Conservation (phyloP, 2,329 filamentous ascomycete species). For the Fusarium protoensiforme region DNA sequence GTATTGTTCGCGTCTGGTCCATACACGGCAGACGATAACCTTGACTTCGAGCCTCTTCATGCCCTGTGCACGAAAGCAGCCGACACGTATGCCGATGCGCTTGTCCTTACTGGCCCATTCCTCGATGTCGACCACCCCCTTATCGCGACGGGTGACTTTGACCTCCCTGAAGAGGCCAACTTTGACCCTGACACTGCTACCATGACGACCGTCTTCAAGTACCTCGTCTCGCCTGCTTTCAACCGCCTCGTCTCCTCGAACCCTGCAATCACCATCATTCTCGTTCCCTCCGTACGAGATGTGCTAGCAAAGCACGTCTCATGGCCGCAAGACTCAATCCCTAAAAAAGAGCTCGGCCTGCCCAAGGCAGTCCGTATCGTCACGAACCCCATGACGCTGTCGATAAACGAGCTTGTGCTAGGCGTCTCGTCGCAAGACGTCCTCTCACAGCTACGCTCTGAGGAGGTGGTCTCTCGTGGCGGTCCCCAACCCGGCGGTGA, state of each 20-base stretch:
- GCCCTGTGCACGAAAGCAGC: slow-evolving; percentile 82
- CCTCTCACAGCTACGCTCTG: slow-evolving; percentile 81
- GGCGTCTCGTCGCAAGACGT: slow-evolving; percentile 87
- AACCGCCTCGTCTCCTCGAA: slow-evolving; percentile 76
- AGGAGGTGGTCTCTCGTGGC: slow-evolving; percentile 65
- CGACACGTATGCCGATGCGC: slow-evolving; percentile 77
- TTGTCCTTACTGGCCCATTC: slow-evolving; percentile 88
- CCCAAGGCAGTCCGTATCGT: slow-evolving; percentile 81
- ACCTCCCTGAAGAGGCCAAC: slow-evolving; percentile 74
- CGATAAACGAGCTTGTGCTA: slow-evolving; percentile 86
- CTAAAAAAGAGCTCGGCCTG: slow-evolving; percentile 78
- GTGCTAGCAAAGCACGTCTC: slow-evolving; percentile 84
- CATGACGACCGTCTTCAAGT: slow-evolving; percentile 84
- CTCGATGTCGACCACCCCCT: slow-evolving; percentile 92
- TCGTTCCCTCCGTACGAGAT: slow-evolving; percentile 86
- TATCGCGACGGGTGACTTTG: slow-evolving; percentile 82
- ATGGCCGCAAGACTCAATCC: slow-evolving; percentile 77
- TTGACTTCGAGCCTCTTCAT: slow-evolving; percentile 89
- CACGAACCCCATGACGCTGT: slow-evolving; percentile 90
- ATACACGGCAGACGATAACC: slow-evolving; percentile 91
- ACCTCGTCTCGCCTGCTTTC: slow-evolving; percentile 80
- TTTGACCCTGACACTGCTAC: slow-evolving; percentile 82
- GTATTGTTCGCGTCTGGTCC: slow-evolving; percentile 85
- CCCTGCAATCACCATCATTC: slow-evolving; percentile 81
- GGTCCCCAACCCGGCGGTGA: slow-evolving; percentile 52